These are phyloP conservation scores for Solanum paucissectum DNA, from an alignment of 257 asterid genomes.

Conservation along the genomic window DNA sequence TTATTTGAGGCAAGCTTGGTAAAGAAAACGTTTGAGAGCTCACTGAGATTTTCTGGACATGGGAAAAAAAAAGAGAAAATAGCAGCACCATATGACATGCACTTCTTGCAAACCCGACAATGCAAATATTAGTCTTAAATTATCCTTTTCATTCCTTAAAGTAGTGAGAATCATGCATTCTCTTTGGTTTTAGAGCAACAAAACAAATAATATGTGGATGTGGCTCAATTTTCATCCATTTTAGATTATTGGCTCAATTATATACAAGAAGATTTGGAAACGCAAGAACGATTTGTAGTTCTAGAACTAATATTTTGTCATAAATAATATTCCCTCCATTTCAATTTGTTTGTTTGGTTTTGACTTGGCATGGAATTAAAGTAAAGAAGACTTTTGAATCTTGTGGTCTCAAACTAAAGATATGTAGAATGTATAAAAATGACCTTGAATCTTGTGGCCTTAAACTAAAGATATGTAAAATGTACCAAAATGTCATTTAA, in stretches of 20 bases:
- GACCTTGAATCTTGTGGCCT: neutral
- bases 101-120: neutral
- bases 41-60: neutral
- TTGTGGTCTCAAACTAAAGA: neutral
- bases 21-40: neutral
- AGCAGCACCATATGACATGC: neutral
- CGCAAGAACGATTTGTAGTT: neutral
- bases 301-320: neutral
- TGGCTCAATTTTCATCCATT: neutral
- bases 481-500: too few relatives aligned
- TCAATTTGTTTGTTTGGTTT: too few relatives aligned
- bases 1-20: neutral
- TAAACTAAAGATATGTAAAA: neutral
- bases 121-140: neutral
- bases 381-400: too few relatives aligned
- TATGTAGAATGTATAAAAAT: neutral
- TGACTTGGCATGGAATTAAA: neutral
- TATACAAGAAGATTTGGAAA: neutral
- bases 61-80: neutral
- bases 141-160: neutral
- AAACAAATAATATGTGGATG: neutral
- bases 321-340: neutral
- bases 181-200: neutral
- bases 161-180: neutral
- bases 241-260: neutral